Conservation (phyloP, 2,329 filamentous ascomycete species). For the Penicillium paneum region DNA sequence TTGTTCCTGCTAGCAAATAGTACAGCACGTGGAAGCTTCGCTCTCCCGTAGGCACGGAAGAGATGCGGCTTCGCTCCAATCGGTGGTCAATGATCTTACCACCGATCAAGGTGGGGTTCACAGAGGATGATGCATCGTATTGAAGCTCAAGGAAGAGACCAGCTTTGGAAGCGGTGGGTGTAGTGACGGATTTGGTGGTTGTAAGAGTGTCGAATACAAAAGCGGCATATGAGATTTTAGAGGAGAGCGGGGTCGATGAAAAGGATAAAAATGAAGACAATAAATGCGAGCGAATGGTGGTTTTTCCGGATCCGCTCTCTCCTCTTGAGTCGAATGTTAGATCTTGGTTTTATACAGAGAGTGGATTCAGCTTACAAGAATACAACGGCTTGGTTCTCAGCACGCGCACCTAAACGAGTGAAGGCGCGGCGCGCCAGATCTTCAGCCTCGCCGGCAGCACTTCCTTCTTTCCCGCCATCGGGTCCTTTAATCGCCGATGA, state of each 20-base stretch:
- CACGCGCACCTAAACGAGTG: constrained; percentile 77
- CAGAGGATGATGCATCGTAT: constrained; percentile 84
- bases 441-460: constrained; percentile 87
- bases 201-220: constrained; percentile 96
- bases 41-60: constrained; percentile 90
- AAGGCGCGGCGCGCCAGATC: constrained; percentile 86
- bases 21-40: constrained; percentile 95
- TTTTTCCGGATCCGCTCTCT: constrained; percentile 95
- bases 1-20: constrained; percentile 91
- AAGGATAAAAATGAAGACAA: constrained; percentile 82
- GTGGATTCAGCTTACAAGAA: constrained; percentile 69
- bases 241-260: constrained; percentile 87
- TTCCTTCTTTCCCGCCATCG: constrained; percentile 88
- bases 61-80: constrained; percentile 84
- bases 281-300: constrained; percentile 85
- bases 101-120: constrained; percentile 83
- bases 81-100: constrained; percentile 93
- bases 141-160: constrained; percentile 95
- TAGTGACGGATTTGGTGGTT: constrained; percentile 94
- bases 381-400: constrained; percentile 87
- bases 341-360: not conserved
- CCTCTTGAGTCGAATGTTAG: constrained; percentile 59
- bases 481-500: constrained; percentile 81
- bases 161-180: constrained; percentile 90
- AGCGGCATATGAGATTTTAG: constrained; percentile 86